phyloP scores from a whole-genome alignment of 176 grass and related monocot genomes.

The Carex littledalei region DNA sequence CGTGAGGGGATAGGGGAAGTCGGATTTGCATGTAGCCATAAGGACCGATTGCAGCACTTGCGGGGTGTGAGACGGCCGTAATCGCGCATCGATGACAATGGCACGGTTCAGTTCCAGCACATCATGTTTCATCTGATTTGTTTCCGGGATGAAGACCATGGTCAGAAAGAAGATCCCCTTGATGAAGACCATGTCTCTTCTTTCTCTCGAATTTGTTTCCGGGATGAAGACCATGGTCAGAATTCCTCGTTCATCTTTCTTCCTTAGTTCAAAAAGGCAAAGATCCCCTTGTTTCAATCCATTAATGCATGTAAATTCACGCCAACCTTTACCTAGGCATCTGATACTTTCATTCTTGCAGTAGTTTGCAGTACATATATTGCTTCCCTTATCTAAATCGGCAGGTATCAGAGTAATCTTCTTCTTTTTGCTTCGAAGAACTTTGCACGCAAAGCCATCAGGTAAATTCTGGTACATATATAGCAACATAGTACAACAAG shows the following conservation, averaged over 20 bases:
- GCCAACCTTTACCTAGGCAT: constrained; percentile 3
- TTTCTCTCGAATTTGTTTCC: no score
- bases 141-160: no score
- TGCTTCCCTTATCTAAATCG: not conserved
- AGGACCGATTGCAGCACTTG: no score
- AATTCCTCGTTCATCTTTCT: not conserved
- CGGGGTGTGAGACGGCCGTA: no score
- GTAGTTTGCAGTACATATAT: constrained; percentile 13
- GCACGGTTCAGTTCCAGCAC: no score
- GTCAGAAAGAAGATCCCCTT: no score
- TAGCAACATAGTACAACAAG: not conserved
- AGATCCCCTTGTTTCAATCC: constrained; percentile 7
- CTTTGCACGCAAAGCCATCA: constrained; percentile 11
- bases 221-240: not conserved
- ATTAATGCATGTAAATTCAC: constrained; percentile 4
- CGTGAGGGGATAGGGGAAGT: no score
- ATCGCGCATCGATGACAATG: no score
- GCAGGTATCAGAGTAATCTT: constrained; percentile 2
- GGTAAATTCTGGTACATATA: constrained; percentile 20
- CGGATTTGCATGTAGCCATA: no score
- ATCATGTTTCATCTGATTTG: no score
- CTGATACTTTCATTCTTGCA: not conserved
- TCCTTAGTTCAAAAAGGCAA: constrained; percentile 38
- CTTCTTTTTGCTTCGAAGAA: not conserved
- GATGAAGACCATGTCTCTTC: no score